Conservation (phyloP, 352 stramenopile species). For the Lagenidium giganteum region DNA sequence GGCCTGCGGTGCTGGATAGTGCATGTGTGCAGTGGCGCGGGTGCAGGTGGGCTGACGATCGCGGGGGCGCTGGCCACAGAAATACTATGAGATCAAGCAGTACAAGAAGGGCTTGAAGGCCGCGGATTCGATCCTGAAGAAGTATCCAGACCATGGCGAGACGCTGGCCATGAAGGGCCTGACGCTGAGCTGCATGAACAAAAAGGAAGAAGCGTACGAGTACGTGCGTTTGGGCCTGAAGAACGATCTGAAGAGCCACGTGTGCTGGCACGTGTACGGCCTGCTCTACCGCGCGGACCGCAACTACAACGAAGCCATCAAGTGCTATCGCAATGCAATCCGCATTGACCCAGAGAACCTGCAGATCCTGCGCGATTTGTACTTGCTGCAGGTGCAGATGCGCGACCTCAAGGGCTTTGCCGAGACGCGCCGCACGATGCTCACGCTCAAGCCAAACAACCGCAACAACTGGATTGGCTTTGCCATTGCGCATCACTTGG, state of each 20-base stretch:
- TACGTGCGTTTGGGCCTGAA: slow-evolving; percentile 93
- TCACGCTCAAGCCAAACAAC: slow-evolving; percentile 93
- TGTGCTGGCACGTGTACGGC: slow-evolving; percentile 99
- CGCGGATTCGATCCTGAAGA: slow-evolving; percentile 94
- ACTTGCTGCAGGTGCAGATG: slow-evolving; percentile 94
- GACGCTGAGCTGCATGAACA: slow-evolving; percentile 92
- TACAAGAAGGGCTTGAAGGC: slow-evolving; percentile 99
- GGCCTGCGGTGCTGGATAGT: background rate
- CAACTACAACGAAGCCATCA: slow-evolving; percentile 98
- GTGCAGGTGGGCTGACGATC: too few species aligned
- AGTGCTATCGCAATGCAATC: slow-evolving; percentile 98
- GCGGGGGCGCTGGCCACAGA: too few species aligned
- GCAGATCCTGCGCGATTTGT: slow-evolving; percentile 97
- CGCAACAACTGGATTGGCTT: slow-evolving; percentile 97
- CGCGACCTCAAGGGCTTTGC: slow-evolving; percentile 90
- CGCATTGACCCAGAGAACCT: slow-evolving; percentile 96
- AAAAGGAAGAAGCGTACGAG: slow-evolving; percentile 95
- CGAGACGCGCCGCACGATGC: slow-evolving; percentile 91
- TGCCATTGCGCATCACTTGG: slow-evolving; percentile 94
- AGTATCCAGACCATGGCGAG: slow-evolving; percentile 96
- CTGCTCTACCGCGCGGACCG: slow-evolving; percentile 95
- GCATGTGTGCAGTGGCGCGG: too few species aligned
- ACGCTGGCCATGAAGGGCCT: slow-evolving; percentile 98
- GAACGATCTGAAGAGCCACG: slow-evolving; percentile 92
- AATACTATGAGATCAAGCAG: slow-evolving; percentile 98